Evolutionary conservation across 176 grass and related monocot genomes (phyloP).

Genomic region (Zea luxurians): DNA sequence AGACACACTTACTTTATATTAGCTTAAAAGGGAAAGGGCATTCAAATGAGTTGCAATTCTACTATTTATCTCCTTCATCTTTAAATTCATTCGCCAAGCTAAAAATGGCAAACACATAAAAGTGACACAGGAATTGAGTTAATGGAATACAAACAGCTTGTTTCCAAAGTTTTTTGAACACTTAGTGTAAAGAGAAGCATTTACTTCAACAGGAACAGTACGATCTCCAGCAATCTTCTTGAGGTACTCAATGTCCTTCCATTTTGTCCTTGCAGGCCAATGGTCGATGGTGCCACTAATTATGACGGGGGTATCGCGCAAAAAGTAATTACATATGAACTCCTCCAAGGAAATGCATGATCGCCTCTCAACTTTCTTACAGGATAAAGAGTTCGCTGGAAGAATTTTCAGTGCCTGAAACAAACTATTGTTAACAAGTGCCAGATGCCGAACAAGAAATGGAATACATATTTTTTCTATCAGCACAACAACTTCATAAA

Average conservation of each 20-base stretch:
- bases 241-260: conserved; percentile 88
- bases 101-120: conserved; percentile 1
- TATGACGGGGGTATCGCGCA: conserved; percentile 67
- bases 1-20: neutral
- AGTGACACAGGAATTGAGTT: neutral
- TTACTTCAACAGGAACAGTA: conserved; percentile 94
- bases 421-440: conserved; percentile 23
- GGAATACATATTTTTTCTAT: neutral
- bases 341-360: conserved; percentile 72
- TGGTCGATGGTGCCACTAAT: conserved; percentile 79
- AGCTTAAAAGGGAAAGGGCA: neutral
- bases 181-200: conserved; percentile 36
- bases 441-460: neutral
- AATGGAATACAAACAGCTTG: neutral
- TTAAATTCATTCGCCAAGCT: neutral
- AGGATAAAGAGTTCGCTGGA: conserved; percentile 60
- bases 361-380: conserved; percentile 67
- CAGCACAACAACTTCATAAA: neutral
- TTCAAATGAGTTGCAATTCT: neutral
- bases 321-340: conserved; percentile 85
- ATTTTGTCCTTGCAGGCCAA: conserved; percentile 83
- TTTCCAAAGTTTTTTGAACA: conserved; percentile 17
- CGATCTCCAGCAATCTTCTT: conserved; percentile 92
- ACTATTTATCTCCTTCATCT: neutral
- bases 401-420: conserved; percentile 66